phyloP scores from a whole-genome alignment of 768 basidiomycete species.

The Tephrocybe sp. region DNA sequence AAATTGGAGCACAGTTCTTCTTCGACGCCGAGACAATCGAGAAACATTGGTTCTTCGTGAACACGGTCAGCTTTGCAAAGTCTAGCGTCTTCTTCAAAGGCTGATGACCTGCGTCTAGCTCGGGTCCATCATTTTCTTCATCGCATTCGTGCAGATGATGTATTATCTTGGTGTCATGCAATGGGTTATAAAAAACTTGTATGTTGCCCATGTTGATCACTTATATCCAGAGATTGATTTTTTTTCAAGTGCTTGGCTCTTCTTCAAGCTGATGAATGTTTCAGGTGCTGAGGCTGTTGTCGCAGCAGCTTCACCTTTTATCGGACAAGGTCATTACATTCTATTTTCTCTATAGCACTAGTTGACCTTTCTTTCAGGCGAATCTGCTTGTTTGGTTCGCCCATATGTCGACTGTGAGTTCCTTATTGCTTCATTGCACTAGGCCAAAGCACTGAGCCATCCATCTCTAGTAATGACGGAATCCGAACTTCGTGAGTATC shows the following conservation, averaged over 20 bases:
- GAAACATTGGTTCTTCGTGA: constrained; percentile 86
- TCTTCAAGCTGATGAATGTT: constrained; percentile 88
- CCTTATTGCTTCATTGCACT: constrained; percentile 4
- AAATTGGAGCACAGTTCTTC: constrained; percentile 79
- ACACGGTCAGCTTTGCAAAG: constrained; percentile 47
- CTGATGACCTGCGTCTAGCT: constrained; percentile 40
- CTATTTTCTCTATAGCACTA: not conserved
- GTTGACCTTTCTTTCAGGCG: constrained; percentile 33
- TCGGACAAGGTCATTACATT: constrained; percentile 66
- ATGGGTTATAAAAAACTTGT: constrained; percentile 89
- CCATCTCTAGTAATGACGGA: constrained; percentile 62
- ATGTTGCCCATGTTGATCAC: constrained; percentile 1
- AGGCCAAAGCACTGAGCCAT: not conserved
- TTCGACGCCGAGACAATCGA: constrained; percentile 64
- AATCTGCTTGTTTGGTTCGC: constrained; percentile 81
- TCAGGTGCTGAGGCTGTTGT: constrained; percentile 96
- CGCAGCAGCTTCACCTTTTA: constrained; percentile 90
- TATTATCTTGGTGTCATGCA: constrained; percentile 93
- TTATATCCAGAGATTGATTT: not conserved
- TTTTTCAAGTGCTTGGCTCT: constrained; percentile 75
- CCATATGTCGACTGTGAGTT: constrained; percentile 71
- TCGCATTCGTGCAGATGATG: constrained; percentile 90
- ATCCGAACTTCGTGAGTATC: constrained; percentile 68
- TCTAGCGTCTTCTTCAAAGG: not conserved
- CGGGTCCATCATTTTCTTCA: constrained; percentile 86